phyloP scores from a whole-genome alignment of 2,329 filamentous ascomycete genomes.

The Monilinia polystroma region DNA sequence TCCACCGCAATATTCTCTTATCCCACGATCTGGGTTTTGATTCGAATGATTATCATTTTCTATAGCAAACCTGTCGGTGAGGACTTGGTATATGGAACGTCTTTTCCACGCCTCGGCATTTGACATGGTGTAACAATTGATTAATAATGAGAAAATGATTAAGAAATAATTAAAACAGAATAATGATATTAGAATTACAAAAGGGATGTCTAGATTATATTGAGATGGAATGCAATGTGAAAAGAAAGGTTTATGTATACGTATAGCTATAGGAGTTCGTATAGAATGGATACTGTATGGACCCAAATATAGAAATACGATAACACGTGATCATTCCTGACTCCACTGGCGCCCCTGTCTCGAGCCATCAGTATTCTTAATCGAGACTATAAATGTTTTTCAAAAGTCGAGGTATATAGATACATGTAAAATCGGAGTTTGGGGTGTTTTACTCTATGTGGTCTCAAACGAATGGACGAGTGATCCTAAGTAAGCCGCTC shows the following conservation, averaged over 20 bases:
- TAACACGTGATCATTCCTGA: neutral
- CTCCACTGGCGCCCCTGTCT: neutral
- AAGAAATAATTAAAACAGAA: neutral
- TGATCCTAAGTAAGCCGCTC: no score
- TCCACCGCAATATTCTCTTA: constrained; percentile 46
- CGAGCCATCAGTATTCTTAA: no score
- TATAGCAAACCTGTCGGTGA: constrained; percentile 45
- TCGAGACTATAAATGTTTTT: no score
- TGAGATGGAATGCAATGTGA: neutral
- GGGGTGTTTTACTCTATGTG: no score
- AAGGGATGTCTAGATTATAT: neutral
- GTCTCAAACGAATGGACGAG: no score
- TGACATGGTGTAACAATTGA: constrained; percentile 16
- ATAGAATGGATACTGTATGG: neutral
- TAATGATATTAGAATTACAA: neutral
- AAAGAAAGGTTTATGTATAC: neutral
- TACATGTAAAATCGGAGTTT: no score
- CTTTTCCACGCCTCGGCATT: constrained; percentile 37
- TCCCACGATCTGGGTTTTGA: neutral
- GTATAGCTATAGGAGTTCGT: neutral
- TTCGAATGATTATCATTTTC: constrained; percentile 27
- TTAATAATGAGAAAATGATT: neutral
- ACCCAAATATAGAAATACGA: neutral
- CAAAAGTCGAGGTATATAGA: no score
- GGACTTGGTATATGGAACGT: constrained; percentile 44